A percentile compares a stretch with the other conserved stretches of the same genome.
Conservation (phyloP, 2,329 filamentous ascomycete genomes). For the Endocalyx cinctus region DNA sequence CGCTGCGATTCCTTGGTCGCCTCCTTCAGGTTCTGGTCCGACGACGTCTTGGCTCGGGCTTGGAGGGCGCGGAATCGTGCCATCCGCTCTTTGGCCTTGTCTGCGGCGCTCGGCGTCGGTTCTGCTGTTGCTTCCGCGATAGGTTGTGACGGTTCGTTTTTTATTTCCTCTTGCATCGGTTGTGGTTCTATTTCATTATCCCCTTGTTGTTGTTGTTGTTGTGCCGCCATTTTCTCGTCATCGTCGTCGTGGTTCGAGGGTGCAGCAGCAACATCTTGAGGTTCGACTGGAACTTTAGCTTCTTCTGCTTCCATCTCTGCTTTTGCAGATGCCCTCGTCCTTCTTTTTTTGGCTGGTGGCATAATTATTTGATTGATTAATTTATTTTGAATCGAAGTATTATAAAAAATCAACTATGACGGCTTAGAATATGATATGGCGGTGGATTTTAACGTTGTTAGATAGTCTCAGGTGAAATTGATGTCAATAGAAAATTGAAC, state of each 20-base stretch:
- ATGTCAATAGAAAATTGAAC: too few relatives aligned
- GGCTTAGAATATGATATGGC: too few relatives aligned
- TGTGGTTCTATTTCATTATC: conserved; percentile 12
- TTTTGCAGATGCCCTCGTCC: conserved; percentile 25
- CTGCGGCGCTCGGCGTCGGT: conserved; percentile 12
- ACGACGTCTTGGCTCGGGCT: conserved; percentile 69
- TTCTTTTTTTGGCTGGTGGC: conserved; percentile 43
- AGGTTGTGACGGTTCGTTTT: conserved; percentile 3
- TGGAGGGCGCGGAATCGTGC: conserved; percentile 85
- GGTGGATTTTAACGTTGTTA: too few relatives aligned
- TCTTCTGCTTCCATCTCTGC: conserved; percentile 15
- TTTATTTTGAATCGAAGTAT: too few relatives aligned
- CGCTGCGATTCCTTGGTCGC: conserved; percentile 79
- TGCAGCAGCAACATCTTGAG: too few relatives aligned
- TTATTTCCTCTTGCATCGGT: conserved; percentile 5
- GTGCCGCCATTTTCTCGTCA: too few relatives aligned
- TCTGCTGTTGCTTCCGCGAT: conserved; percentile 10
- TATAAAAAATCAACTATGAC: too few relatives aligned
- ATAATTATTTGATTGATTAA: conserved; percentile 20
- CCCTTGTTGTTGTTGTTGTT: conserved; percentile 5
- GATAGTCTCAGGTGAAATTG: too few relatives aligned
- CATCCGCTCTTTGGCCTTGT: conserved; percentile 60
- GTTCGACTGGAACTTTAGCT: conserved; percentile 12
- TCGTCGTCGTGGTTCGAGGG: too few relatives aligned
- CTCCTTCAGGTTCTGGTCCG: conserved; percentile 74